A percentile compares a stretch with the other conserved stretches of the same genome.
These are phyloP conservation scores for Gymnopilus junonius DNA, from an alignment of 768 basidiomycete species.

Conservation along the genomic window DNA sequence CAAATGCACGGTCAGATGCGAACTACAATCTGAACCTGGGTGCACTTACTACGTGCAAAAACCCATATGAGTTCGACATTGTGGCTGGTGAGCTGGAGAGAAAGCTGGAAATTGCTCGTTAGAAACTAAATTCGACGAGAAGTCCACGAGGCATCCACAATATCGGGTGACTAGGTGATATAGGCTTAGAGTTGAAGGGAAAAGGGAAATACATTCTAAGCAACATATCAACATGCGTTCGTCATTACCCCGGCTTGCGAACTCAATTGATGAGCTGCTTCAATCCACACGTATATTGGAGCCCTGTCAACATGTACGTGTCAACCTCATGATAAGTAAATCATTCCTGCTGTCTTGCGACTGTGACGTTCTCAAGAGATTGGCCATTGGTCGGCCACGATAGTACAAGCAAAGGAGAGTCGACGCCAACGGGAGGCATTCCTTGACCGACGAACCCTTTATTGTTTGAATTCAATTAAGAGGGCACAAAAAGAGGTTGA, in stretches of 20 bases:
- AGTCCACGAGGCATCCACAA: not conserved
- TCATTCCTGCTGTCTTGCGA: not conserved
- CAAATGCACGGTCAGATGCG: not conserved
- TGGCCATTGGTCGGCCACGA: too few species aligned
- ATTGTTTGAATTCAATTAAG: too few species aligned
- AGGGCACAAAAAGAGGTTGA: too few species aligned
- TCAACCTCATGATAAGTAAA: not conserved
- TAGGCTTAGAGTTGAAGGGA: not conserved
- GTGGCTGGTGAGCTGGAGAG: not conserved
- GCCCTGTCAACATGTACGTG: not conserved
- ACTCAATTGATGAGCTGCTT: not conserved
- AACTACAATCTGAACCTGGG: not conserved
- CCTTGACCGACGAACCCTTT: too few species aligned
- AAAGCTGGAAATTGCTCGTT: not conserved
- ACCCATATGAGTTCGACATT: not conserved
- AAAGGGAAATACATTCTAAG: too few species aligned
- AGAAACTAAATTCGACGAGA: not conserved
- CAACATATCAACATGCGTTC: not conserved
- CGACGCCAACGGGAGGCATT: too few species aligned
- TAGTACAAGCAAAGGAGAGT: too few species aligned
- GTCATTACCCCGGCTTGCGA: not conserved
- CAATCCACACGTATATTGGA: not conserved
- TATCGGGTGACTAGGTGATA: not conserved
- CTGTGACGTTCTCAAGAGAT: not conserved
- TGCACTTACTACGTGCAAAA: not conserved